These are phyloP conservation scores for Trichoderma sp. DNA, from an alignment of 2,329 filamentous ascomycete species.

Conservation along the genomic window DNA sequence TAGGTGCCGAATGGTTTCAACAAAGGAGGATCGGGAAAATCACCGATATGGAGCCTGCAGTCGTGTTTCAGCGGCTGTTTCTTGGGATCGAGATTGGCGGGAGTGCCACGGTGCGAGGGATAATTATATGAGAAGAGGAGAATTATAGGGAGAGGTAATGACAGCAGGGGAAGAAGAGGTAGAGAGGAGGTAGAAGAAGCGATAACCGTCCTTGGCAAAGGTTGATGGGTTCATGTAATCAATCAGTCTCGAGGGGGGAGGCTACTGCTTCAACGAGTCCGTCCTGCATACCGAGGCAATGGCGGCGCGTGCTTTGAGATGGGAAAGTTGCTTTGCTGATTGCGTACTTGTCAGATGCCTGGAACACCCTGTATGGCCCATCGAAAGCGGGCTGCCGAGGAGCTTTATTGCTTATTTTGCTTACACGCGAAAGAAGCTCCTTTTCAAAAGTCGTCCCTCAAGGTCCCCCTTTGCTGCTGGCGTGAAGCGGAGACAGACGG, in stretches of 20 bases:
- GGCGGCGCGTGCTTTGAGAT: neutral
- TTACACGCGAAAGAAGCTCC: neutral
- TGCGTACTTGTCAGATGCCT: neutral
- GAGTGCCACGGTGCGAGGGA: neutral
- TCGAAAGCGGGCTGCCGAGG: neutral
- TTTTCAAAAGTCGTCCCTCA: neutral
- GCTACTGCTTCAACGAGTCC: neutral
- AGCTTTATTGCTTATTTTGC: neutral
- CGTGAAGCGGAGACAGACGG: neutral
- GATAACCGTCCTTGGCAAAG: neutral
- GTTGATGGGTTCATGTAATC: neutral
- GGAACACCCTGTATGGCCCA: neutral
- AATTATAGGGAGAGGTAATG: neutral
- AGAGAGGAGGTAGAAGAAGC: neutral
- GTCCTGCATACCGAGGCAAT: neutral
- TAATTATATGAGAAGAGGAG: neutral
- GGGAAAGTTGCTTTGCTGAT: neutral
- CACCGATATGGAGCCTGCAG: neutral
- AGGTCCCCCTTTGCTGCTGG: neutral
- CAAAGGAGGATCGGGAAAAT: neutral
- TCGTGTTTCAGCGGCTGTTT: neutral
- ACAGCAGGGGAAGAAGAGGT: neutral
- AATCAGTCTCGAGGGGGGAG: neutral
- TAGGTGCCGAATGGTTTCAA: slow-evolving; percentile 6
- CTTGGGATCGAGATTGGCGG: neutral